These are phyloP conservation scores for Barnettozyma salicaria DNA, from an alignment of 805 yeast species.

Conservation along the genomic window DNA sequence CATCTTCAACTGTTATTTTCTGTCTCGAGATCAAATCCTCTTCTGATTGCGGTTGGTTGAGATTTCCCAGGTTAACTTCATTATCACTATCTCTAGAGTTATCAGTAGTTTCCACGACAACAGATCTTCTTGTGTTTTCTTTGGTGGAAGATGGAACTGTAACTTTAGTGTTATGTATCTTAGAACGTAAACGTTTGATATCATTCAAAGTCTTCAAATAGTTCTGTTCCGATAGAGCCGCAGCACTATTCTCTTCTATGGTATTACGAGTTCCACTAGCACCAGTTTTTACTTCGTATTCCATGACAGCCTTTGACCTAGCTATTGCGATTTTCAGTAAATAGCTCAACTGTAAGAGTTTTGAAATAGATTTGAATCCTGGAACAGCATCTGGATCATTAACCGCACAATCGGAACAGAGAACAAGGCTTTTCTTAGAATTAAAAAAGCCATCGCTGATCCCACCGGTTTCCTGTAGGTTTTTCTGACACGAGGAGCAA, in stretches of 20 bases:
- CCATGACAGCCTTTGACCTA: constrained; percentile 61
- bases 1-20: constrained; percentile 28
- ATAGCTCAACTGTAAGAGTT: constrained; percentile 67
- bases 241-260: constrained; percentile 9
- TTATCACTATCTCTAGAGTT: constrained; percentile 1
- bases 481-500: constrained; percentile 54
- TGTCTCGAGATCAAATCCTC: constrained; percentile 22
- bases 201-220: constrained; percentile 69
- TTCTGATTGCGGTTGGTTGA: constrained; percentile 9
- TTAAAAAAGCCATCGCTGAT: constrained; percentile 40
- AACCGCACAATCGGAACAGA: constrained; percentile 60
- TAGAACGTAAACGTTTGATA: constrained; percentile 67
- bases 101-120: constrained; percentile 44
- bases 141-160: constrained; percentile 41
- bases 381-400: constrained; percentile 41
- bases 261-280: constrained; percentile 4
- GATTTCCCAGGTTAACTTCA: constrained; percentile 5
- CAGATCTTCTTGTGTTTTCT: constrained; percentile 58
- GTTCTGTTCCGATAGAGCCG: constrained; percentile 36
- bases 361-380: constrained; percentile 61
- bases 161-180: constrained; percentile 59
- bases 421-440: constrained; percentile 29
- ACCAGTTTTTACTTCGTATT: constrained; percentile 24
- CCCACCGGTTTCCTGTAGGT: constrained; percentile 34
- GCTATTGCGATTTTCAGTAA: constrained; percentile 79